These are phyloP conservation scores for Eutrema yunnanense DNA, from an alignment of 345 rosid species.

Conservation along the genomic window DNA sequence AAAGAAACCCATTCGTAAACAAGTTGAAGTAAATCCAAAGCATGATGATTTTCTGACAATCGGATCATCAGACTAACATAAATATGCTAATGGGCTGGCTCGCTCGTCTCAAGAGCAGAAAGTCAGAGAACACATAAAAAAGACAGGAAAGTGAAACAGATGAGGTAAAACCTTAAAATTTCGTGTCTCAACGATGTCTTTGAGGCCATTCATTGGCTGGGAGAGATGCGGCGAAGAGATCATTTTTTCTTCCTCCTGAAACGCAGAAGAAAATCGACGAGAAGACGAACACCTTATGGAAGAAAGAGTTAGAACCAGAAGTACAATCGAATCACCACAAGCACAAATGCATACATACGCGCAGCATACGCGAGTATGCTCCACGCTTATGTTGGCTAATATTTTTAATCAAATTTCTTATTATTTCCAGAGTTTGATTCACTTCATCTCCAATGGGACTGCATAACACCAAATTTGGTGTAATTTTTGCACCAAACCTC, in stretches of 20 bases:
- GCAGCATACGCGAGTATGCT: not conserved
- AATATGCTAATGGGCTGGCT: not conserved
- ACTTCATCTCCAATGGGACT: no score
- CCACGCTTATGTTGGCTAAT: not conserved
- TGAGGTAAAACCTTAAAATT: slow-evolving; percentile 59
- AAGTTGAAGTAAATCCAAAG: not conserved
- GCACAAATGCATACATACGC: not conserved
- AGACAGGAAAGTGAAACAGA: not conserved
- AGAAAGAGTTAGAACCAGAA: not conserved
- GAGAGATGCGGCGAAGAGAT: slow-evolving; percentile 31
- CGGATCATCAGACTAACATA: not conserved
- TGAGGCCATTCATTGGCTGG: slow-evolving; percentile 58
- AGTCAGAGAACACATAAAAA: not conserved
- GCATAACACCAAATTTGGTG: no score
- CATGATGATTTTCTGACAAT: not conserved
- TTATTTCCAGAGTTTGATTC: no score
- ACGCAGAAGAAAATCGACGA: not conserved
- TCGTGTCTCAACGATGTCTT: slow-evolving; percentile 58
- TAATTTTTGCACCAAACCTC: no score
- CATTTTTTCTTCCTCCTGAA: slow-evolving; percentile 1
- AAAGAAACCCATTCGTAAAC: not conserved
- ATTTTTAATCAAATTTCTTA: no score
- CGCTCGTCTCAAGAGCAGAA: not conserved
- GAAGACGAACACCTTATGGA: not conserved
- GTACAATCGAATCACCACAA: not conserved